Percentiles rank a stretch among this genome's conserved stretches.
These are phyloP conservation scores for Cladosporium sp. DNA, from an alignment of 2,329 filamentous ascomycete genomes.

Conservation along the genomic window DNA sequence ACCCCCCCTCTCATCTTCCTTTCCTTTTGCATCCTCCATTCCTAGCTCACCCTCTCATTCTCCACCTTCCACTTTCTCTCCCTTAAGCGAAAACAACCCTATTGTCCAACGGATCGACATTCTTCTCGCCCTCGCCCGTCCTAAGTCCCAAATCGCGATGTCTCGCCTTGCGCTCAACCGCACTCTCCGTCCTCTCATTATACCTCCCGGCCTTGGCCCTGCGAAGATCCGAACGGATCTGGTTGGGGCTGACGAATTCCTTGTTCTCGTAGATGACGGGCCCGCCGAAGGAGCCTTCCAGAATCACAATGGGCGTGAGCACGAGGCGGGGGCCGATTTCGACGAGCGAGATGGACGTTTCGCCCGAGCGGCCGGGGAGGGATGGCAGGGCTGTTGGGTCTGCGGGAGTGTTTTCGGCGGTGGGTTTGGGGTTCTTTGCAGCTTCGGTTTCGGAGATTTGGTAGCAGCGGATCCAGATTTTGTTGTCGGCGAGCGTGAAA, in stretches of 20 bases:
- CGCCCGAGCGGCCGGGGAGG: constrained; percentile 40
- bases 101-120: constrained; percentile 69
- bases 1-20: too few species aligned
- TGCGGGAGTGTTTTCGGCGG: constrained; percentile 34
- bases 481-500: constrained; percentile 77
- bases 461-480: constrained; percentile 94
- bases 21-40: neutral
- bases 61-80: neutral
- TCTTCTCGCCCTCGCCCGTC: constrained; percentile 58
- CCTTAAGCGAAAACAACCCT: constrained; percentile 67
- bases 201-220: constrained; percentile 72
- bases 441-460: constrained; percentile 81
- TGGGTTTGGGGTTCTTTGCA: constrained; percentile 43
- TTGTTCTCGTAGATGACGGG: constrained; percentile 98
- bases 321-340: constrained; percentile 95
- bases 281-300: constrained; percentile 91
- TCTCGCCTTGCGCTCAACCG: constrained; percentile 67
- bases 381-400: constrained; percentile 33
- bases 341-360: constrained; percentile 75
- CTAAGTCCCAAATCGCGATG: constrained; percentile 71
- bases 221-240: constrained; percentile 77
- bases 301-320: constrained; percentile 87
- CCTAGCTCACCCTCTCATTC: neutral
- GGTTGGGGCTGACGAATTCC: constrained; percentile 94
- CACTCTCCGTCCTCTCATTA: constrained; percentile 69